Percentiles rank a stretch among this genome's conserved stretches.
These are phyloP conservation scores for Kwoniella sp. DNA, from an alignment of 768 basidiomycete species.

Conservation along the genomic window DNA sequence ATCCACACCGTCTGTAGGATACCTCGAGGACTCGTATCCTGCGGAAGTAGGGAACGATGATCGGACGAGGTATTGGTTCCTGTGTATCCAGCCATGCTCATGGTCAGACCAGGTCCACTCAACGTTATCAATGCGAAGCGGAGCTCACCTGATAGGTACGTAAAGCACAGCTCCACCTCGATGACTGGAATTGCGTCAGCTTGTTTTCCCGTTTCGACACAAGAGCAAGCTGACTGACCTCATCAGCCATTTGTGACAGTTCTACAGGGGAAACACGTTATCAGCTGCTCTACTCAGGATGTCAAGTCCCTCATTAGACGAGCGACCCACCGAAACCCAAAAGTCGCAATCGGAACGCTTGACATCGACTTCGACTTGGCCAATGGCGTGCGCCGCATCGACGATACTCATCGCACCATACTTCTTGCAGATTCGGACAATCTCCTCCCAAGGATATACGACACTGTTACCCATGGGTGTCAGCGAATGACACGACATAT, in stretches of 20 bases:
- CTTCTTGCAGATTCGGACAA: conserved; percentile 68
- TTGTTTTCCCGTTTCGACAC: neutral
- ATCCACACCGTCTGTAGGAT: conserved; percentile 31
- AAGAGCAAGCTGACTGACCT: conserved; percentile 21
- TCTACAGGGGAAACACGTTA: conserved; percentile 58
- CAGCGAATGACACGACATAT: neutral
- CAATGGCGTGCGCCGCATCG: conserved; percentile 79
- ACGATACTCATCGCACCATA: conserved; percentile 69
- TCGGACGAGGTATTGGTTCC: conserved; percentile 48
- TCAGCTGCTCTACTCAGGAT: neutral
- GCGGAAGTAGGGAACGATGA: conserved; percentile 45
- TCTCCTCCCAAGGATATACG: conserved; percentile 70
- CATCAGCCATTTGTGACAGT: conserved; percentile 84
- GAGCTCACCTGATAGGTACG: conserved; percentile 66
- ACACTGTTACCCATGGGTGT: conserved; percentile 52
- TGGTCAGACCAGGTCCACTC: neutral
- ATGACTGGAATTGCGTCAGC: conserved; percentile 50
- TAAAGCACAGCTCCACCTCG: conserved; percentile 72
- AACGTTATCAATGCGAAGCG: neutral
- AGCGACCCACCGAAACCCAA: conserved; percentile 68
- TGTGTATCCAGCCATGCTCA: neutral
- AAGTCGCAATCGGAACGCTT: conserved; percentile 68
- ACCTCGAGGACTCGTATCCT: conserved; percentile 45
- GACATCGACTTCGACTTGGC: conserved; percentile 68
- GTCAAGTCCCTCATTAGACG: neutral